Conservation (phyloP, 2,329 filamentous ascomycete species). For the Colletotrichum siamense region DNA sequence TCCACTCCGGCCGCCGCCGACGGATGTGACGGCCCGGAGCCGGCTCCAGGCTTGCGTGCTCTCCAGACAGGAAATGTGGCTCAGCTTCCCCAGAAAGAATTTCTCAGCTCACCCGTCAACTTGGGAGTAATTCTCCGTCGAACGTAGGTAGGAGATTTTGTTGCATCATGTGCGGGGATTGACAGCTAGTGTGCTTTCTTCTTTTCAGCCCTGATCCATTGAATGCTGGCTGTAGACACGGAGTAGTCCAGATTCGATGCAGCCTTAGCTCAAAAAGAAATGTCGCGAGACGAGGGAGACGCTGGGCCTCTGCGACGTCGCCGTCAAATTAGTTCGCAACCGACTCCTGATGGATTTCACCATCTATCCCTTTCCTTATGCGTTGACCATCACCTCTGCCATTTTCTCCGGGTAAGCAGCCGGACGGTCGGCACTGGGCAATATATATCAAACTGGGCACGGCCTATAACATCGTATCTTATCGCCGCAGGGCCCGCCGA, state of each 20-base stretch:
- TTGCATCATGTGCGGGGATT: background rate
- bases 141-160: background rate
- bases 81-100: background rate
- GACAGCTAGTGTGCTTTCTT: background rate
- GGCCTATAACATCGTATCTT: slow-evolving; percentile 1
- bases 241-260: background rate
- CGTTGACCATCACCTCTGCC: background rate
- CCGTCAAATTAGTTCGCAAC: background rate
- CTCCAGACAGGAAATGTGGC: background rate
- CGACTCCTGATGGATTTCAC: background rate
- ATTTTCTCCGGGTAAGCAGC: background rate
- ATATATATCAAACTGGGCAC: slow-evolving; percentile 13
- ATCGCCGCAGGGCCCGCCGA: background rate
- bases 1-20: background rate
- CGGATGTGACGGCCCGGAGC: background rate
- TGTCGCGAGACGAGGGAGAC: background rate
- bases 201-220: background rate
- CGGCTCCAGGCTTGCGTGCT: background rate
- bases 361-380: background rate
- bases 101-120: background rate
- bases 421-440: slow-evolving; percentile 1
- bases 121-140: background rate
- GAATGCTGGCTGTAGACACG: background rate
- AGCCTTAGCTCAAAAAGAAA: background rate
- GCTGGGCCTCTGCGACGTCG: background rate